Evolutionary conservation across 768 basidiomycete genomes (phyloP).

Genomic region (Lyophyllum shimeji): DNA sequence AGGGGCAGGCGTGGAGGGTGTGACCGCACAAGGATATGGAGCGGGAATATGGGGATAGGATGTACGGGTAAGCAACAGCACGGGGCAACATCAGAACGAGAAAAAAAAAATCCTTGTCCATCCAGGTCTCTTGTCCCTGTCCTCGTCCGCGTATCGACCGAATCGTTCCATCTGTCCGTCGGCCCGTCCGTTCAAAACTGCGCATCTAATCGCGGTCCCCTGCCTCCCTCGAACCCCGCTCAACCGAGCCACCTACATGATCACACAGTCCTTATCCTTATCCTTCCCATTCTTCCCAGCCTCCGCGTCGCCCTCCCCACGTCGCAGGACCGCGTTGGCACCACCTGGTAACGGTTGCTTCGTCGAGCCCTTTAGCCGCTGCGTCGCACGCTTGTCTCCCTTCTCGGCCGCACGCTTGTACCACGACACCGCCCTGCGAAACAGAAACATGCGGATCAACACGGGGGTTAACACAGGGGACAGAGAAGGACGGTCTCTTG

Average conservation of each 20-base stretch:
- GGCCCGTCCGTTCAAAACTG: not conserved
- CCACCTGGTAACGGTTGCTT: conserved; percentile 60
- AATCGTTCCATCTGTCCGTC: not conserved
- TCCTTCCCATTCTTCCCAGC: conserved; percentile 56
- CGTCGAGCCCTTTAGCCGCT: conserved; percentile 70
- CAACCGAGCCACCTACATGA: conserved; percentile 57
- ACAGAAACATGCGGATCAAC: too few relatives aligned
- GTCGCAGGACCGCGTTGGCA: conserved; percentile 59
- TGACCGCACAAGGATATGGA: too few relatives aligned
- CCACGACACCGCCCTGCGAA: conserved; percentile 64
- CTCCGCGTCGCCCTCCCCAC: conserved; percentile 44
- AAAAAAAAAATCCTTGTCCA: too few relatives aligned
- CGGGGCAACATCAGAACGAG: not conserved
- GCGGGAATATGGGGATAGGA: not conserved
- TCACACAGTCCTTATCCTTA: conserved; percentile 83
- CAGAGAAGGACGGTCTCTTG: too few relatives aligned
- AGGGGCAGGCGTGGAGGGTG: not conserved
- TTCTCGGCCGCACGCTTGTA: conserved; percentile 90
- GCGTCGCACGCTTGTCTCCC: conserved; percentile 91
- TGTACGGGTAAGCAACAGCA: not conserved
- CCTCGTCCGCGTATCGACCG: not conserved
- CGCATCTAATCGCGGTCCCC: too few relatives aligned
- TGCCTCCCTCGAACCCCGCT: not conserved
- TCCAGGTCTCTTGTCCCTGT: not conserved
- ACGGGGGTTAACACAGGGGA: not conserved